Conservation (phyloP, 495 filamentous ascomycete species). For the Tuber umbilicatum region DNA sequence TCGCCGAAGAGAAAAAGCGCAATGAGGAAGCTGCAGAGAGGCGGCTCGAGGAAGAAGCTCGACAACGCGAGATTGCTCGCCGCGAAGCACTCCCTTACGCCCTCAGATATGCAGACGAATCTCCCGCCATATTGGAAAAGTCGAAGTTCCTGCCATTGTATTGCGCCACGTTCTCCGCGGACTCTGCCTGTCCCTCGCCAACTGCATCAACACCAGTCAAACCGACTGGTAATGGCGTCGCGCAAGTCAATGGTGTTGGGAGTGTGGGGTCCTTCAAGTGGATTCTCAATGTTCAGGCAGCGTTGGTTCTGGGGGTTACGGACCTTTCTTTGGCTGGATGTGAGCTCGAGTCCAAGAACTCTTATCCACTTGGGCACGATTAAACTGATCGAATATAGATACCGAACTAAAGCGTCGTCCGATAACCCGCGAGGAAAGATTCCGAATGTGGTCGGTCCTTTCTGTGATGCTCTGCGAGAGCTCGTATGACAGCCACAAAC, state of each 20-base stretch:
- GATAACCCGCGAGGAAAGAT: constrained; percentile 28
- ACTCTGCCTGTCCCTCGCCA: constrained; percentile 5
- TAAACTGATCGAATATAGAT: constrained; percentile 19
- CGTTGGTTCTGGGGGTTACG: constrained; percentile 34
- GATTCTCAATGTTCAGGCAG: constrained; percentile 41
- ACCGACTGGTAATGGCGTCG: constrained; percentile 8
- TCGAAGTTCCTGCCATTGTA: constrained; percentile 34
- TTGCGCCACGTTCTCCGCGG: constrained; percentile 25
- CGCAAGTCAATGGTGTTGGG: constrained; percentile 24
- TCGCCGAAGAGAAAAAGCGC: constrained; percentile 24
- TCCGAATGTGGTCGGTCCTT: constrained; percentile 39
- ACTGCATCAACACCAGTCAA: constrained; percentile 16
- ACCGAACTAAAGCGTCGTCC: constrained; percentile 14
- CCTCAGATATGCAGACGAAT: constrained; percentile 28
- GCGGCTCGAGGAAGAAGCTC: constrained; percentile 22
- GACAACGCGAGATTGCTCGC: constrained; percentile 24
- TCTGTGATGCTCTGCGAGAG: constrained; percentile 33
- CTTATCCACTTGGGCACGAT: constrained; percentile 1
- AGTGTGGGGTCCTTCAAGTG: constrained; percentile 23
- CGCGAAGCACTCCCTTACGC: constrained; percentile 36
- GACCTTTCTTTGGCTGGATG: constrained; percentile 33
- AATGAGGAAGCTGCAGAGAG: constrained; percentile 20
- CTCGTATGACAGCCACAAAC: constrained; percentile 26
- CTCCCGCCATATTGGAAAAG: constrained; percentile 1
- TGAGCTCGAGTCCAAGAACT: constrained; percentile 21